Conservation (phyloP, 495 filamentous ascomycete genomes). For the Annulohypoxylon moriforme region DNA sequence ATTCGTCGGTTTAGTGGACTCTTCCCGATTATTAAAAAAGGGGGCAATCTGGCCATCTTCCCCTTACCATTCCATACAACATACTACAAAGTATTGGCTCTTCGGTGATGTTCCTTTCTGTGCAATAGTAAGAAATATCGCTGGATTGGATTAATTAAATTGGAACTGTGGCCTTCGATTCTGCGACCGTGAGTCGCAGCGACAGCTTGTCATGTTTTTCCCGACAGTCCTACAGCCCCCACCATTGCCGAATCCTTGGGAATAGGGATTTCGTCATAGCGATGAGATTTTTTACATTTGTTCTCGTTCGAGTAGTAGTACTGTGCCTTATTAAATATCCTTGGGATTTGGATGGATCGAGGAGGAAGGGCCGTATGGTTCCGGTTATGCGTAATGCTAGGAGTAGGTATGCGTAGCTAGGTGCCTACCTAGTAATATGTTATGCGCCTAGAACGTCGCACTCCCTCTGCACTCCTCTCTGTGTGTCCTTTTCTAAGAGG, state of each 20-base stretch:
- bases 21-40: slow-evolving; percentile 6
- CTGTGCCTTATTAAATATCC: slow-evolving; percentile 5
- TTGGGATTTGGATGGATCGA: slow-evolving; percentile 25
- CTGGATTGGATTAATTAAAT: slow-evolving; percentile 28
- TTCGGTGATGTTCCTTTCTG: slow-evolving; percentile 2
- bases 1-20: slow-evolving; percentile 8
- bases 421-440: neutral
- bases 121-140: slow-evolving; percentile 5
- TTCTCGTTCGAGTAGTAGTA: slow-evolving; percentile 10
- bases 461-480: neutral
- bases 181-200: slow-evolving; percentile 31
- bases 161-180: slow-evolving; percentile 24
- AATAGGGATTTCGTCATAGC: slow-evolving; percentile 38
- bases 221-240: slow-evolving; percentile 29
- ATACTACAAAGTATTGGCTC: neutral
- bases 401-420: neutral
- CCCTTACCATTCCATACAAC: neutral
- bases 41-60: neutral
- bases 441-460: slow-evolving; percentile 25
- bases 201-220: slow-evolving; percentile 28
- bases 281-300: slow-evolving; percentile 5
- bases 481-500: slow-evolving; percentile 9
- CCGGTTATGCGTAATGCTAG: slow-evolving; percentile 15
- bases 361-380: slow-evolving; percentile 29
- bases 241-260: slow-evolving; percentile 40